These are phyloP conservation scores for Apiotrichum gamsii DNA, from an alignment of 1,284 basidiomycete genomes.

Conservation along the genomic window DNA sequence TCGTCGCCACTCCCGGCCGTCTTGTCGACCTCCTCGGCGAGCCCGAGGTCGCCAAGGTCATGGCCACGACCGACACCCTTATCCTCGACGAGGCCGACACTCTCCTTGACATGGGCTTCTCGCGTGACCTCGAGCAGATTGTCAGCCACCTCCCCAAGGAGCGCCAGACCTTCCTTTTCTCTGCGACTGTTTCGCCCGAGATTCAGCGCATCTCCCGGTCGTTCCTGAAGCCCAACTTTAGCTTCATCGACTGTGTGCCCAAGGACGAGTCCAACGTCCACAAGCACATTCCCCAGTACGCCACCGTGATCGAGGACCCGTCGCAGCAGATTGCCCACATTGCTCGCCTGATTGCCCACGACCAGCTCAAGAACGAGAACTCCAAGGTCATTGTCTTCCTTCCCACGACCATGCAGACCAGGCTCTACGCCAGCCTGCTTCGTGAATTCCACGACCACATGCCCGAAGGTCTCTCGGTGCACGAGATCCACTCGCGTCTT, in stretches of 20 bases:
- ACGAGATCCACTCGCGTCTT: constrained; percentile 83
- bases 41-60: constrained; percentile 53
- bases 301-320: constrained; percentile 64
- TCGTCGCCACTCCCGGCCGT: constrained; percentile 90
- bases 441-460: constrained; percentile 54
- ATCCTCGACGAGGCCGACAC: constrained; percentile 95
- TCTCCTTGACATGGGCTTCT: constrained; percentile 93
- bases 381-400: constrained; percentile 86
- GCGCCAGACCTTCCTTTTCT: constrained; percentile 90
- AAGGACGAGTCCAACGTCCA: constrained; percentile 60
- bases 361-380: constrained; percentile 70
- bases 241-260: constrained; percentile 57
- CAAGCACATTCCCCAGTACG: constrained; percentile 74
- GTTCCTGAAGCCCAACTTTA: constrained; percentile 59
- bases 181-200: constrained; percentile 62
- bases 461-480: constrained; percentile 54
- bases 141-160: constrained; percentile 61
- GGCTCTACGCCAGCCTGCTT: constrained; percentile 64
- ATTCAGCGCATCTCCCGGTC: constrained; percentile 50
- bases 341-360: constrained; percentile 75
- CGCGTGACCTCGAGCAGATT: constrained; percentile 77
- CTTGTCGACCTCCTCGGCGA: constrained; percentile 72
- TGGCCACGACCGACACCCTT: constrained; percentile 60
- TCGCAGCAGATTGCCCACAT: constrained; percentile 72
- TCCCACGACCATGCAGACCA: constrained; percentile 80